These are phyloP conservation scores for Gnetum montanum DNA, from an alignment of 75 land plant genomes.

Conservation along the genomic window DNA sequence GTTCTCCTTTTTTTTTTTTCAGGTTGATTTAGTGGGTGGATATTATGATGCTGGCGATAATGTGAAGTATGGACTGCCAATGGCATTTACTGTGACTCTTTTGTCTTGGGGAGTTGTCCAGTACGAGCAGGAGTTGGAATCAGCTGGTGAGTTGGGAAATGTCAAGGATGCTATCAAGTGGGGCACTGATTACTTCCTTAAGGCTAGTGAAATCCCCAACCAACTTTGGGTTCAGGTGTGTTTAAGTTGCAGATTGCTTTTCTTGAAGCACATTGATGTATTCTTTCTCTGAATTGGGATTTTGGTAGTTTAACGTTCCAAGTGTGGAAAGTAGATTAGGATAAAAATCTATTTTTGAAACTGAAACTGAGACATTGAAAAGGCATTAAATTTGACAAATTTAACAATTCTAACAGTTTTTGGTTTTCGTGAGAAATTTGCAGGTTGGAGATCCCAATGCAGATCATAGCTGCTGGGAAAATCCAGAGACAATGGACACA, in stretches of 20 bases:
- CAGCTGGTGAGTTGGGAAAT: conserved; percentile 48
- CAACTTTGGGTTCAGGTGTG: conserved; percentile 75
- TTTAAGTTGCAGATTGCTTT: not conserved
- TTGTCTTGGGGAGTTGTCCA: conserved; percentile 59
- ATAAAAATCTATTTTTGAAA: no score
- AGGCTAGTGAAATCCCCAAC: conserved; percentile 27
- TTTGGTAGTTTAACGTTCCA: no score
- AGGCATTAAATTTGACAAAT: no score
- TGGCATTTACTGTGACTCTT: conserved; percentile 92
- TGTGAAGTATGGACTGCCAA: conserved; percentile 88
- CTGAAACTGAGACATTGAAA: no score
- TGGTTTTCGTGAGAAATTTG: no score
- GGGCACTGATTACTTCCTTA: conserved; percentile 92
- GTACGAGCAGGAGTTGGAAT: conserved; percentile 27
- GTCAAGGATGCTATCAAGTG: conserved; percentile 47
- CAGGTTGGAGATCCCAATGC: conserved; percentile 32
- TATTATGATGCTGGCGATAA: conserved; percentile 98
- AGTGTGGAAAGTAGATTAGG: no score
- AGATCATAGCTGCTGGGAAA: conserved; percentile 39
- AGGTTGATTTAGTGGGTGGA: conserved; percentile 77
- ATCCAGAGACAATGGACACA: conserved; percentile 42
- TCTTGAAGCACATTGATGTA: no score
- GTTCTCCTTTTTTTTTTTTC: not conserved
- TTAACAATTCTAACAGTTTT: no score
- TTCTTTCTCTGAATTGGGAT: no score